These are phyloP conservation scores for Pyrus betulifolia DNA, from an alignment of 306 rosid species.

Conservation along the genomic window DNA sequence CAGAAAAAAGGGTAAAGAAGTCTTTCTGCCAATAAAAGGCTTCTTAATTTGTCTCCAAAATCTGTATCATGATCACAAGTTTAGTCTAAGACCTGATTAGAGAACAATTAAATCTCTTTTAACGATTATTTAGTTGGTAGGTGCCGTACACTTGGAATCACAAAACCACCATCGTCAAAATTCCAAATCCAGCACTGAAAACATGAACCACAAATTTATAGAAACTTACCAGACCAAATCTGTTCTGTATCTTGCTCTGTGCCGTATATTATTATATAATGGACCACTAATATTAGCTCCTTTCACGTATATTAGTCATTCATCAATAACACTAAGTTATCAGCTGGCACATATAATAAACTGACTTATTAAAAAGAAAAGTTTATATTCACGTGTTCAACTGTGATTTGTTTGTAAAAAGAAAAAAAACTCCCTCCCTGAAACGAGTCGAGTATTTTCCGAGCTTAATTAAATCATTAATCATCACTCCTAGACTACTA, in stretches of 20 bases:
- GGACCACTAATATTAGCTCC: not conserved
- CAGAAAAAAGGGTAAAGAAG: slow-evolving; percentile 16
- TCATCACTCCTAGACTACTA: slow-evolving; percentile 10
- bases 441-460: too few species aligned
- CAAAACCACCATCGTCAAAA: slow-evolving; percentile 27
- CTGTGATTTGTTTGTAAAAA: too few species aligned
- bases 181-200: slow-evolving; percentile 20
- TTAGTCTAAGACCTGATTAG: slow-evolving; percentile 2
- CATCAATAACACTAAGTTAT: too few species aligned
- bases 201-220: slow-evolving; percentile 2
- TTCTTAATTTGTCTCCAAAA: slow-evolving; percentile 13
- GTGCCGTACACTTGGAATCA: slow-evolving; percentile 53
- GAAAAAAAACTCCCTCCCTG: not conserved
- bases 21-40: slow-evolving; percentile 18
- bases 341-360: not conserved
- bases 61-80: slow-evolving; percentile 9
- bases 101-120: slow-evolving; percentile 4
- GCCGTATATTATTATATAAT: slow-evolving; percentile 1
- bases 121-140: slow-evolving; percentile 12
- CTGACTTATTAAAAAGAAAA: too few species aligned
- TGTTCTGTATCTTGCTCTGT: slow-evolving; percentile 35
- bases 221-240: slow-evolving; percentile 20
- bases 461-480: not conserved
- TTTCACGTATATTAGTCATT: too few species aligned
- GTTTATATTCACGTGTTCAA: too few species aligned